Base-by-base conservation (phyloP, 306 rosid genomes). In the Fragaria iinumae region DNA sequence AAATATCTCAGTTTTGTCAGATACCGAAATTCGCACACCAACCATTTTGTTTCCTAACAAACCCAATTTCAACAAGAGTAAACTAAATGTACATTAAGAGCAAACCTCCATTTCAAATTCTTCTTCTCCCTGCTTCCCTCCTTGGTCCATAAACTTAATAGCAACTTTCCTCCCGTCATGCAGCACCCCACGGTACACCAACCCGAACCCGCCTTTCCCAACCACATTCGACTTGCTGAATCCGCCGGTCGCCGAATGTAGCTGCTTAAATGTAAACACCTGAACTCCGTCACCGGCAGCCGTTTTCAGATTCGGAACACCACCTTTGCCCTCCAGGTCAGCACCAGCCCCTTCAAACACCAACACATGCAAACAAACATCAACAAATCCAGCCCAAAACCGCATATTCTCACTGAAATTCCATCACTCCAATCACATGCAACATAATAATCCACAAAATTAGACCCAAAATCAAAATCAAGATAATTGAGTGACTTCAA, bases 121-220 rank as follows among this genome's bases (percentile, higher is more conserved):
- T 14, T 92, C 97, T 83, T 86, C 98, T 53, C 98, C 97, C 69
- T 92, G 98, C 88, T 89, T 92, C 73, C 97, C 93, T 2, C 91
- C 88, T 50, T 92, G 93, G 76, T 92, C 97, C 98, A 95, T 95
- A 52, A 92, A 83, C 83, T 92, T 95, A 79, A 95, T 78, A 7
- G 97, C 98, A 41, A 84, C 97, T 84, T 95, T 92, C 73, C 97
- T 83, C 56, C 98, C 97, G 77, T 88, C 88, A 49, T 75, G 84
- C 44, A 95, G 90, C 73, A 95, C 91, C 67, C 98, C 98, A 16
- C 97, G 87, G 84, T 90, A 95, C 41, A 95, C 98, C 27, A 82
- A 80, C 56, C 97, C 98, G 65, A 90, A 95, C 50, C 97, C 90
- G 44, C 97, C 98, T 73, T 90, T 94, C 43, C 97, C 98, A 60